Base-by-base conservation (phyloP, 2,329 filamentous ascomycete species). In the Ophiostoma populinum region DNA sequence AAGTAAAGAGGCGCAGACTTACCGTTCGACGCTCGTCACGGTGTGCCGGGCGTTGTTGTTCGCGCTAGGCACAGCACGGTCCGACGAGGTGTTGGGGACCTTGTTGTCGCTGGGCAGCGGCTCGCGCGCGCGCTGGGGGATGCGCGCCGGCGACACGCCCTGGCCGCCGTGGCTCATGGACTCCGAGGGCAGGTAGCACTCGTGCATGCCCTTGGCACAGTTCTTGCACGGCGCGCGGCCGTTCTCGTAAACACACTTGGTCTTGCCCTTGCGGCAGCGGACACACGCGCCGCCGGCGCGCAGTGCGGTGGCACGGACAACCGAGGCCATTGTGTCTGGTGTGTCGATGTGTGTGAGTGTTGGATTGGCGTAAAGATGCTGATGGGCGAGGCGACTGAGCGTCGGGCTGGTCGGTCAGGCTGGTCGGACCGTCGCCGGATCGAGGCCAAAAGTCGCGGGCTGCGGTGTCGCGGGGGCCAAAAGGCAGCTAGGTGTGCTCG, bases 181-280 rank as follows among this genome's bases (percentile, higher is more conserved):
- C 54, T 72, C 68, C 20, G 67, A 71, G 25, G 68, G 68, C 15
- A 73, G 55, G 50, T 72, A 73, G 55, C 68, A 73, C 38, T 72
- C 67, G 51, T 73, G 68, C 64, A 71, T 65, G 40, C 68, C 68
- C 52, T 73, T 73, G 32, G 66, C 65, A 53, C 68, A 73, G 53
- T 73, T 73, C 50, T 69, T 68, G 57, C 68, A 73, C 10, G 68
- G 68, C n/a, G 67, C 64, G 49, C 66, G 60, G 34, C 67, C 67
- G 46, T 69, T 71, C 42, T 72, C 68, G 55, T 73, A 73, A 46
- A 72, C 67, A 42, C 68, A 73, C 47, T 71, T 72, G 35, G 68
- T 73, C 53, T 73, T 73, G 55, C 68, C 68, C 49, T 72, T 73
- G 51, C 68, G 66, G 53, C 68, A 73, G 52, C 68, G 66, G 44